A percentile compares a stretch with the other conserved stretches of the same genome.
These are phyloP conservation scores for Zopfochytrium polystomum DNA, from an alignment of 371 early-diverging fungal genomes.

Conservation along the genomic window DNA sequence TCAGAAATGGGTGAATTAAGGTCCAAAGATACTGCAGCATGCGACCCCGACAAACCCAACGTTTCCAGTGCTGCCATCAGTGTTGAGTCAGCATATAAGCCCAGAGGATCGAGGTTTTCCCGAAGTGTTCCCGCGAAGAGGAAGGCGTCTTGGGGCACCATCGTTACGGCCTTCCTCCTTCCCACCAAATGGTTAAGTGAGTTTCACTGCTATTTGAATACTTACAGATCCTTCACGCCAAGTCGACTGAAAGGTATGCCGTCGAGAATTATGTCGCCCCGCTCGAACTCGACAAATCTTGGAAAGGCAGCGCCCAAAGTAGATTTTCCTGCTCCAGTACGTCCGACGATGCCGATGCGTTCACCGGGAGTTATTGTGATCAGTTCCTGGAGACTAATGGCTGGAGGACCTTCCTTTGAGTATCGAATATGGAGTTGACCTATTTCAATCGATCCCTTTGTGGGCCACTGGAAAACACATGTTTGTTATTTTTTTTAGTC, in stretches of 20 bases:
- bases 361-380: conserved; percentile 61
- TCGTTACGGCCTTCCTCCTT: conserved; percentile 31
- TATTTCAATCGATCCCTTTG: conserved; percentile 52
- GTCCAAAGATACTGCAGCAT: neutral
- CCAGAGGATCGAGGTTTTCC: conserved; percentile 56
- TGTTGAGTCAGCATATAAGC: conserved; percentile 48
- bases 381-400: conserved; percentile 54
- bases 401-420: conserved; percentile 11
- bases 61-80: conserved; percentile 56
- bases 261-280: conserved; percentile 43
- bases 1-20: conserved; percentile 30
- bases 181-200: too few species aligned
- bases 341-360: conserved; percentile 83
- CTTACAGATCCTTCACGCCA: conserved; percentile 33
- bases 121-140: conserved; percentile 39
- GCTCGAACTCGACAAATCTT: conserved; percentile 41
- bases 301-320: conserved; percentile 48
- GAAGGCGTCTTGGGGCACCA: conserved; percentile 36
- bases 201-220: conserved; percentile 2
- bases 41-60: conserved; percentile 56
- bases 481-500: neutral
- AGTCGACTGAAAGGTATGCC: conserved; percentile 29
- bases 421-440: conserved; percentile 22
- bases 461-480: conserved; percentile 48
- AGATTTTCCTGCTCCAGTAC: conserved; percentile 53